Evolutionary conservation across 1,284 basidiomycete species (phyloP).

Genomic region (Ustilago lituana): DNA sequence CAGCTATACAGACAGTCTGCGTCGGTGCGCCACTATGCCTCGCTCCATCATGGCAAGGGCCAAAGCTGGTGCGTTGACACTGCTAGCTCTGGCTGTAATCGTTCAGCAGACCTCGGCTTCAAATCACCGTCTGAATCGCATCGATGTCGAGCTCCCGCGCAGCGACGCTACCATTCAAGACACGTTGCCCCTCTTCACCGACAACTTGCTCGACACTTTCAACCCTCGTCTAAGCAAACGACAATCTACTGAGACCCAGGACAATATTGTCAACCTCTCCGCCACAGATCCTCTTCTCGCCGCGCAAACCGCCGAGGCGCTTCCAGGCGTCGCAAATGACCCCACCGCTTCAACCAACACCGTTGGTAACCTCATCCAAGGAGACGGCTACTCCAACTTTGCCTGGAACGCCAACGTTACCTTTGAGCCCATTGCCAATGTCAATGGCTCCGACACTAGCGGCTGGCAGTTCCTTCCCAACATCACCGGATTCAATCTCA

Average conservation of each 20-base stretch:
- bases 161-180: constrained; percentile 10
- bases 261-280: constrained; percentile 19
- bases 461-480: constrained; percentile 69
- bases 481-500: constrained; percentile 41
- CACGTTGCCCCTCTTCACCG: constrained; percentile 13
- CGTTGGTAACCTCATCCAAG: constrained; percentile 26
- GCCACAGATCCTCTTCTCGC: constrained; percentile 27
- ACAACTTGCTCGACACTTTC: constrained; percentile 4
- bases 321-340: too few relatives aligned
- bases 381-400: constrained; percentile 35
- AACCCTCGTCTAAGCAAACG: constrained; percentile 7
- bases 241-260: constrained; percentile 16
- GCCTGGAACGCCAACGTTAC: constrained; percentile 24
- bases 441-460: constrained; percentile 20
- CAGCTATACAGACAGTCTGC: too few relatives aligned
- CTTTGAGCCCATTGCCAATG: constrained; percentile 22
- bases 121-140: constrained; percentile 37
- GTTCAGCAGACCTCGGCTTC: constrained; percentile 19
- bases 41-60: constrained; percentile 8
- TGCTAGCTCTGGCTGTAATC: constrained; percentile 19
- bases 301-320: constrained; percentile 22
- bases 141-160: constrained; percentile 18
- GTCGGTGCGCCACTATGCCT: constrained; percentile 7
- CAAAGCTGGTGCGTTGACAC: constrained; percentile 14
- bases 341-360: constrained; percentile 28